Base-by-base conservation (phyloP, 2,329 filamentous ascomycete species). In the Akanthomyces muscarius region DNA sequence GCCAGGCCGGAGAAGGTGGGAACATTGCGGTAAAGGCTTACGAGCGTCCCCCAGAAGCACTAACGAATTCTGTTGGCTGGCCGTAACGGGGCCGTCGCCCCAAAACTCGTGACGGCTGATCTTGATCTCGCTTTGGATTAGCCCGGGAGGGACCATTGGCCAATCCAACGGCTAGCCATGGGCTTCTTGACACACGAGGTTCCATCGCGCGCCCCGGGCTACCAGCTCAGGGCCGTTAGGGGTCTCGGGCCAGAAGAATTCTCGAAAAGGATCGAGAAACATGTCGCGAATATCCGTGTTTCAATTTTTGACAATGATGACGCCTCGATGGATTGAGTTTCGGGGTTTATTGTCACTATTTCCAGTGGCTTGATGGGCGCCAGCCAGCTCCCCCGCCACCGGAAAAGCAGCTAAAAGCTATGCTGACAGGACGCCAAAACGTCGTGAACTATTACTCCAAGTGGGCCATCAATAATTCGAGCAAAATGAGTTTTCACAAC, bases 41-140 rank as follows among this genome's bases (percentile, higher is more conserved):
- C 47, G 30, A 30, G 28, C 6, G 28, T 6, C 28, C 28, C 28
- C 28, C 28, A 30, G 28, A 30, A 30, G 28, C 28, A 30, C 28
- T 30, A 30, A 30, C 28, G 6, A 30, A 5, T 30, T 44, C 25
- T 45, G 53, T 56, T 56, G 53, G 53, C 53, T 30, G 16, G n/a
- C n/a, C 3, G 18, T n/a, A 47, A 6, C 1, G 16, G 30, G 41
- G 36, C 21, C 41, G n/a, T 16, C 53, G 53, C 53, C 41, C 14
- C 55, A 8, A 44, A 41, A 51, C 33, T 50, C 60, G 60, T 62
- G 60, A 62, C 52, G 30, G 52, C 11, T 55, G 52, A 62, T 56
- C 60, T 62, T 55, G 60, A 56, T 56, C 52, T 62, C 60, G 30
- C 41, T 44, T 62, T 55, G 51, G 42, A 62, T 62, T 56, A 56